phyloP scores from a whole-genome alignment of 2,329 filamentous ascomycete genomes.

The Onygenales sp. region DNA sequence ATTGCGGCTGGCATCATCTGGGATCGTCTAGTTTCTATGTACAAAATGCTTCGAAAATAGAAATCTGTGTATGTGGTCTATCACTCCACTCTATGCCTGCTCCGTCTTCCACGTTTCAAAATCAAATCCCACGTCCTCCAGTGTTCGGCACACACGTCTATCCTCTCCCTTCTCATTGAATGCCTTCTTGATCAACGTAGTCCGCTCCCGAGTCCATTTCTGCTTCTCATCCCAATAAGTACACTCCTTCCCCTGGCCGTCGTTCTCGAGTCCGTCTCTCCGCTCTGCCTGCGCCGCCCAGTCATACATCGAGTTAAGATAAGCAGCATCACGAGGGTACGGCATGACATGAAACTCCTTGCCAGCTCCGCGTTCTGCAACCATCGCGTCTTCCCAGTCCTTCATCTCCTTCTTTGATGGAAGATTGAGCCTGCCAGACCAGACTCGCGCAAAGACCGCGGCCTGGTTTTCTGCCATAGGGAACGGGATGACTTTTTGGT shows the following conservation, averaged over 20 bases:
- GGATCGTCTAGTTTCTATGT: too few relatives aligned
- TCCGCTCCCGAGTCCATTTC: slow-evolving; percentile 62
- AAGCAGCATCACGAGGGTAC: slow-evolving; percentile 39
- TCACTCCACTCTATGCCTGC: background rate
- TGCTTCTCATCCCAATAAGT: slow-evolving; percentile 62
- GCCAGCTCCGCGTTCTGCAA: slow-evolving; percentile 37
- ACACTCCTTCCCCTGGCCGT: slow-evolving; percentile 53
- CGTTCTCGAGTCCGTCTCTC: slow-evolving; percentile 31
- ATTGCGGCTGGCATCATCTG: too few relatives aligned
- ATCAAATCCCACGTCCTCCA: slow-evolving; percentile 64
- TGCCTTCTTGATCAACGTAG: slow-evolving; percentile 58
- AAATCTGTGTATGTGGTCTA: background rate
- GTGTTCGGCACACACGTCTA: slow-evolving; percentile 46
- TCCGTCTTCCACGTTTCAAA: slow-evolving; percentile 35
- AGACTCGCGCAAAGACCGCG: slow-evolving; percentile 66
- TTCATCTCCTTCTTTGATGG: slow-evolving; percentile 57
- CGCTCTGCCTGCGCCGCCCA: slow-evolving; percentile 30
- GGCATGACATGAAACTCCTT: slow-evolving; percentile 46
- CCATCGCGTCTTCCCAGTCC: slow-evolving; percentile 49
- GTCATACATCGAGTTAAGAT: slow-evolving; percentile 34
- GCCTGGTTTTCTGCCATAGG: slow-evolving; percentile 70
- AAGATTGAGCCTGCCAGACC: slow-evolving; percentile 59
- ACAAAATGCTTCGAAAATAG: background rate
- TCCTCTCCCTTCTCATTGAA: slow-evolving; percentile 58
- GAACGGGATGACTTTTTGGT: slow-evolving; percentile 82